Evolutionary conservation across 306 rosid genomes (phyloP).

Genomic region (Vachellia collinsii): DNA sequence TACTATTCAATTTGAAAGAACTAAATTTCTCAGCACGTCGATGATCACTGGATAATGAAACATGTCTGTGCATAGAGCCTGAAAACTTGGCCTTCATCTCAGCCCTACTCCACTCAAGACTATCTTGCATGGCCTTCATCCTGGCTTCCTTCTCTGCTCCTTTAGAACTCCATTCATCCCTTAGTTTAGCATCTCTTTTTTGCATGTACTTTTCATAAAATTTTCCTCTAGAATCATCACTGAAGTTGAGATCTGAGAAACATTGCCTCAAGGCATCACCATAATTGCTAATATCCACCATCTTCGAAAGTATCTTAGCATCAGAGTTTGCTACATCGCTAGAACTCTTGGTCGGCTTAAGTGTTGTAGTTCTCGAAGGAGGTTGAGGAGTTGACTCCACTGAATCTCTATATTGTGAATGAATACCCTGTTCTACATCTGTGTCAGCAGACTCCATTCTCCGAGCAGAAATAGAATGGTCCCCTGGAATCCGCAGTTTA

Average conservation of each 20-base stretch:
- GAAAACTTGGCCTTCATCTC: constrained; percentile 89
- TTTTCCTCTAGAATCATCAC: constrained; percentile 85
- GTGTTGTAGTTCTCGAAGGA: constrained; percentile 42
- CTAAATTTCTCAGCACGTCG: constrained; percentile 72
- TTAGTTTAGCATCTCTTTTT: constrained; percentile 92
- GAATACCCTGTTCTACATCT: constrained; percentile 56
- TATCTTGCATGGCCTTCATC: constrained; percentile 94
- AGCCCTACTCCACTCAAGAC: constrained; percentile 79
- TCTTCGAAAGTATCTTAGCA: constrained; percentile 47
- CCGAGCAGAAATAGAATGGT: constrained; percentile 70
- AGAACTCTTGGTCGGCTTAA: constrained; percentile 53
- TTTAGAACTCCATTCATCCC: constrained; percentile 84
- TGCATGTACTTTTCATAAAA: constrained; percentile 85
- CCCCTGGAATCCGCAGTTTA: constrained; percentile 92
- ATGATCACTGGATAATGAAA: constrained; percentile 58
- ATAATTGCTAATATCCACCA: constrained; percentile 48
- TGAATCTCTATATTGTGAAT: constrained; percentile 49
- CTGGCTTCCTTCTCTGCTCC: constrained; percentile 92
- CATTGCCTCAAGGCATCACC: constrained; percentile 59
- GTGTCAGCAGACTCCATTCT: constrained; percentile 62
- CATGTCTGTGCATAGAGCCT: constrained; percentile 58
- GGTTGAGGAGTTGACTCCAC: constrained; percentile 59
- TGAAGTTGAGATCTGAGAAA: constrained; percentile 56
- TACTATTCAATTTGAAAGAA: constrained; percentile 66
- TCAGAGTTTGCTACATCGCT: constrained; percentile 41